These are phyloP conservation scores for Talaromyces sp. DNA, from an alignment of 2,329 filamentous ascomycete genomes.

Conservation along the genomic window DNA sequence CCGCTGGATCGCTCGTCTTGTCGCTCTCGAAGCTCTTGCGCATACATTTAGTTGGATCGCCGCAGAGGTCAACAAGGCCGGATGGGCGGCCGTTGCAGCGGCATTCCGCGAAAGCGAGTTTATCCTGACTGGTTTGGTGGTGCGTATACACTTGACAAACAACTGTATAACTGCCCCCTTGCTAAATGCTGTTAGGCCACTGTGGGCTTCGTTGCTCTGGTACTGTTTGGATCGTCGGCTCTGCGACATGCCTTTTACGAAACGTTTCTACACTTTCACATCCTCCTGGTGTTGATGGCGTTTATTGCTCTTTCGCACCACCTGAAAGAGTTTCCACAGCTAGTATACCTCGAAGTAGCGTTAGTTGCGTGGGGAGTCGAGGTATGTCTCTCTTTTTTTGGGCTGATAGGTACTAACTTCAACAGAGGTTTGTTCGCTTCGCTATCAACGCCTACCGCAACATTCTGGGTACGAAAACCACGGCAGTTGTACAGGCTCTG, in stretches of 20 bases:
- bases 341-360: constrained; percentile 68
- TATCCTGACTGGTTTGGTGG: constrained; percentile 39
- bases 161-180: constrained; percentile 5
- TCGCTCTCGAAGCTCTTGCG: constrained; percentile 60
- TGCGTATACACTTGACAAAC: constrained; percentile 20
- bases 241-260: constrained; percentile 95
- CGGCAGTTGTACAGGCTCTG: constrained; percentile 62
- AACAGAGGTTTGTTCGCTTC: constrained; percentile 54
- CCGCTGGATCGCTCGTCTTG: constrained; percentile 71
- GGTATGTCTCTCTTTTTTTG: constrained; percentile 17
- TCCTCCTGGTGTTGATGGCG: constrained; percentile 63
- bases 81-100: constrained; percentile 31
- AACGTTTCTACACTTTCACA: constrained; percentile 85
- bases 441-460: constrained; percentile 62
- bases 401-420: constrained; percentile 5
- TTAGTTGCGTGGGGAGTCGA: constrained; percentile 74
- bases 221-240: constrained; percentile 68
- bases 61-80: constrained; percentile 52
- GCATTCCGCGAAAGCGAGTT: constrained; percentile 28
- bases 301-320: constrained; percentile 76
- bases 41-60: constrained; percentile 67
- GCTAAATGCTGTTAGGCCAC: constrained; percentile 23
- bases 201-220: constrained; percentile 59
- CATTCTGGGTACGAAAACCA: constrained; percentile 53
- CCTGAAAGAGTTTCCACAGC: constrained; percentile 63